These are phyloP conservation scores for Colletotrichum trifolii DNA, from an alignment of 2,329 filamentous ascomycete species.

Conservation along the genomic window DNA sequence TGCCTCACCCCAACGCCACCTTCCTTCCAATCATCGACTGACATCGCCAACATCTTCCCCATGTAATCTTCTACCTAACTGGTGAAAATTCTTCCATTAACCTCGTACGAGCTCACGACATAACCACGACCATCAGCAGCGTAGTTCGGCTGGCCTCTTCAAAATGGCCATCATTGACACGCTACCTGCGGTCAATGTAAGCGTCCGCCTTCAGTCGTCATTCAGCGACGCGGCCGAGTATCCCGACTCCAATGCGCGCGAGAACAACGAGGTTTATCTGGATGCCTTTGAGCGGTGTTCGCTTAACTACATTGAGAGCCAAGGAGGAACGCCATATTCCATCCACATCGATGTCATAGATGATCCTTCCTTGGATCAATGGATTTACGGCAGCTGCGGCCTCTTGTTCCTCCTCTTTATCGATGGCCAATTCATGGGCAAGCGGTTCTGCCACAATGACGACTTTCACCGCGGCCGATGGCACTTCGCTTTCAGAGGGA, in stretches of 20 bases:
- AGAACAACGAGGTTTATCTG: slow-evolving; percentile 9
- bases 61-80: too few species aligned
- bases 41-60: too few species aligned
- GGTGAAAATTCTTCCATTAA: too few species aligned
- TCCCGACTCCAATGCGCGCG: slow-evolving; percentile 4
- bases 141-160: too few species aligned
- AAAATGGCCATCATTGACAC: slow-evolving; percentile 27
- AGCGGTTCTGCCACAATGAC: slow-evolving; percentile 18
- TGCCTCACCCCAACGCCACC: too few species aligned
- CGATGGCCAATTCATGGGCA: slow-evolving; percentile 40
- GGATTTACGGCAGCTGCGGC: slow-evolving; percentile 40
- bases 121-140: too few species aligned
- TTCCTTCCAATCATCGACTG: too few species aligned
- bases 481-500: slow-evolving; percentile 18
- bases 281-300: slow-evolving; percentile 17
- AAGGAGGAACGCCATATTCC: slow-evolving; percentile 42
- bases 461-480: slow-evolving; percentile 12
- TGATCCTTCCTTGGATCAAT: slow-evolving; percentile 38
- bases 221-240: slow-evolving; percentile 20
- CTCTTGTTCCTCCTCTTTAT: slow-evolving; percentile 37
- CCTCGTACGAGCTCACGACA: too few species aligned
- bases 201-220: slow-evolving; percentile 11
- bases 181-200: slow-evolving; percentile 18
- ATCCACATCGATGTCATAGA: slow-evolving; percentile 36
- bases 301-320: slow-evolving; percentile 45